phyloP scores from a whole-genome alignment of 148 eudicot genomes.

The Chenopodium album region DNA sequence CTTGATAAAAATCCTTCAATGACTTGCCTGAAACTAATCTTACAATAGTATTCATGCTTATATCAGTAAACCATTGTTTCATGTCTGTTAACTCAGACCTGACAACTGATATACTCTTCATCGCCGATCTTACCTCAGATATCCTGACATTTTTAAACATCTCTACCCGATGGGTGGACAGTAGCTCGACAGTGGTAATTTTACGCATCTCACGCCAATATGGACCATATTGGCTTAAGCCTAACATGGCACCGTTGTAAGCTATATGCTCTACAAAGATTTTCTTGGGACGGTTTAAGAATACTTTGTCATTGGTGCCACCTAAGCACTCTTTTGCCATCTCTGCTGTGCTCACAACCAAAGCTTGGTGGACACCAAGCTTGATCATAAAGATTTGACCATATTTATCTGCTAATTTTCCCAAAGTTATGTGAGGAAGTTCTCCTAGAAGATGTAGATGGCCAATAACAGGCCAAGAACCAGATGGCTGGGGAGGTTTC shows the following conservation, averaged over 20 bases:
- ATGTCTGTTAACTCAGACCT: constrained; percentile 27
- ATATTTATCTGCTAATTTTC: constrained; percentile 29
- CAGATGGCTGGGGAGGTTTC: constrained; percentile 1
- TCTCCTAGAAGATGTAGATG: constrained; percentile 27
- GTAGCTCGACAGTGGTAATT: constrained; percentile 28
- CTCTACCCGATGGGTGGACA: constrained; percentile 34
- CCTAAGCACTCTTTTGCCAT: constrained; percentile 46
- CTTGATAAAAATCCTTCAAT: constrained; percentile 14
- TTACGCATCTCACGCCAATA: constrained; percentile 51
- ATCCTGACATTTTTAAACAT: constrained; percentile 23
- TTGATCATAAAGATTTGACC: constrained; percentile 27
- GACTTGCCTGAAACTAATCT: constrained; percentile 41
- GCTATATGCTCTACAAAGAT: constrained; percentile 26
- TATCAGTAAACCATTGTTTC: constrained; percentile 46
- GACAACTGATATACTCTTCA: constrained; percentile 1
- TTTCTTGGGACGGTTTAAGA: constrained; percentile 33
- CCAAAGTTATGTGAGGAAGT: constrained; percentile 20
- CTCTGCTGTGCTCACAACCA: constrained; percentile 12
- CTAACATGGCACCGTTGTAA: constrained; percentile 44
- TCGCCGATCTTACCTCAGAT: constrained; percentile 27
- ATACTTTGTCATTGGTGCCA: constrained; percentile 35
- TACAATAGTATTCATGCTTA: constrained; percentile 32
- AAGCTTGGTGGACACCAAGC: not conserved
- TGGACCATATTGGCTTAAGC: constrained; percentile 31
- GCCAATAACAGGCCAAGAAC: constrained; percentile 11